A percentile compares a stretch with the other conserved stretches of the same genome.
phyloP scores from a whole-genome alignment of 768 basidiomycete species.

The Sporobolomyces phaffii region DNA sequence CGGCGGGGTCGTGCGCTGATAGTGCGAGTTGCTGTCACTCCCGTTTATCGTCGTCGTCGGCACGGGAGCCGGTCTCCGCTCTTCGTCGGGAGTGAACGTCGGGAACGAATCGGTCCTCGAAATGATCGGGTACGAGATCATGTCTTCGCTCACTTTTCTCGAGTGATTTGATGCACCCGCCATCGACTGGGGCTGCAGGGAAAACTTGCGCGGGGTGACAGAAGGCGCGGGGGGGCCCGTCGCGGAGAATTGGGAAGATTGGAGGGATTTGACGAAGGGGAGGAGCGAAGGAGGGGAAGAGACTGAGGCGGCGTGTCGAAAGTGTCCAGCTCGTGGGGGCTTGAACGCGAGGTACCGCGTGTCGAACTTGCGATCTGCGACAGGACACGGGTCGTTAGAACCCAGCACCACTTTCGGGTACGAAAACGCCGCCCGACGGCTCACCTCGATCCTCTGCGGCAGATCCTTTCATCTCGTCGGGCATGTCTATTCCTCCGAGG shows the following conservation, averaged over 20 bases:
- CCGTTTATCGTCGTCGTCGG: neutral
- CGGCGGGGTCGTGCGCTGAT: no score
- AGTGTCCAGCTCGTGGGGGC: neutral
- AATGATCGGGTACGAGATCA: constrained; percentile 31
- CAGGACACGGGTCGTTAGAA: no score
- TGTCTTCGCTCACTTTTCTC: constrained; percentile 1
- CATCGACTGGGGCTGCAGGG: neutral
- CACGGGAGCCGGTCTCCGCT: neutral
- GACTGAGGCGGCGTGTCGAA: constrained; percentile 4
- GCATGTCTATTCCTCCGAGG: constrained; percentile 17
- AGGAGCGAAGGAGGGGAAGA: constrained; percentile 24
- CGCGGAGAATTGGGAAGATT: neutral
- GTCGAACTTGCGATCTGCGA: neutral
- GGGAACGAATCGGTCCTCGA: constrained; percentile 16
- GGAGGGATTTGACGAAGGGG: constrained; percentile 12
- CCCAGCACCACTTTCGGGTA: no score
- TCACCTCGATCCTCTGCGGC: neutral
- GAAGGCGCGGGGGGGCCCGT: neutral
- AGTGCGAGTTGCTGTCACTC: no score
- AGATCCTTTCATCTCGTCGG: constrained; percentile 8
- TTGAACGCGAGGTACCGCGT: constrained; percentile 1
- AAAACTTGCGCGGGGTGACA: constrained; percentile 1
- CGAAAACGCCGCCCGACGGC: neutral
- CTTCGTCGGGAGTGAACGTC: constrained; percentile 18
- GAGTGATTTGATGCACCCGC: neutral